A percentile compares a stretch with the other conserved stretches of the same genome.
Conservation (phyloP, 495 filamentous ascomycete species). For the Penicillium waksmanii region DNA sequence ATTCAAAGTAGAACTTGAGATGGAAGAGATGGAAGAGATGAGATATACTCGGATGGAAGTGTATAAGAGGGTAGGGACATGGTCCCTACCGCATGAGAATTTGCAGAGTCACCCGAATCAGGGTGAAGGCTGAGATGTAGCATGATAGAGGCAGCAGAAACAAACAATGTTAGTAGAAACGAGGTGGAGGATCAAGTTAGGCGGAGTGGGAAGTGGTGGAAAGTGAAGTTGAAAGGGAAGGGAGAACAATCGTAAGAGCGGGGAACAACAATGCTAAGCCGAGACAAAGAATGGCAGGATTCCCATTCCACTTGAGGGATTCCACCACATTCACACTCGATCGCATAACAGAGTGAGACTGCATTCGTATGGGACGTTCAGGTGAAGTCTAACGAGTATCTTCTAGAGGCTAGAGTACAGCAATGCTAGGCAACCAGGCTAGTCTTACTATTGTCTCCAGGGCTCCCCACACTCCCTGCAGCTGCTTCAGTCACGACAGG, state of each 20-base stretch:
- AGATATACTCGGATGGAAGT: background rate
- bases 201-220: background rate
- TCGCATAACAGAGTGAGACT: background rate
- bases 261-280: constrained; percentile 27
- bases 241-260: background rate
- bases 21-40: background rate
- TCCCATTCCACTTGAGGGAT: too few relatives aligned
- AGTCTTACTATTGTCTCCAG: too few relatives aligned
- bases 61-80: constrained; percentile 13
- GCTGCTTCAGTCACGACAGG: too few relatives aligned
- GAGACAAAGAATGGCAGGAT: constrained; percentile 1
- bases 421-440: too few relatives aligned
- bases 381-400: too few relatives aligned
- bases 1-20: constrained; percentile 5
- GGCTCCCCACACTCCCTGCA: too few relatives aligned
- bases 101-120: background rate
- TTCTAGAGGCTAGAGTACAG: too few relatives aligned
- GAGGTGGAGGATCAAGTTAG: background rate
- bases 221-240: background rate
- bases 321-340: background rate
- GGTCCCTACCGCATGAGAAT: background rate
- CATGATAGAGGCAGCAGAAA: constrained; percentile 33
- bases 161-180: constrained; percentile 26
- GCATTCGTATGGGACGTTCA: too few relatives aligned
- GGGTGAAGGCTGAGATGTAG: constrained; percentile 1